phyloP scores from a whole-genome alignment of 305 asterid species.

The Fraxinus nigra region DNA sequence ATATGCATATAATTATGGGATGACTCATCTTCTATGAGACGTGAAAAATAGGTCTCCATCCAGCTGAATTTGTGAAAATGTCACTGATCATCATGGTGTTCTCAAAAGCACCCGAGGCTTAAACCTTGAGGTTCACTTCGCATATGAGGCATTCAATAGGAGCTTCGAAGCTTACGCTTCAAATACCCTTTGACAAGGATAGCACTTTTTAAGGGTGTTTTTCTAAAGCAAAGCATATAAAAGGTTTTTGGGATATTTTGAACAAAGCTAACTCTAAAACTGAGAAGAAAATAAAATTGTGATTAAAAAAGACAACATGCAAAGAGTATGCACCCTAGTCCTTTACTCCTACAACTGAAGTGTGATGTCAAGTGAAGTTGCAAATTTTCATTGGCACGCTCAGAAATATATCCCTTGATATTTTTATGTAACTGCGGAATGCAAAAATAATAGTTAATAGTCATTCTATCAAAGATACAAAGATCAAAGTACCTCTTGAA shows the following conservation, averaged over 20 bases:
- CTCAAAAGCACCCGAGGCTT: not conserved
- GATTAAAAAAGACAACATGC: not conserved
- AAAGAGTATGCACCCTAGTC: not conserved
- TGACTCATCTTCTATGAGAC: not conserved
- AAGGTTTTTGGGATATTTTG: not conserved
- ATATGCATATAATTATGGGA: not conserved
- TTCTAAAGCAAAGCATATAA: not conserved
- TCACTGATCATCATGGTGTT: not conserved
- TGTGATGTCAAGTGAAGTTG: not conserved
- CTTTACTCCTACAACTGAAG: not conserved
- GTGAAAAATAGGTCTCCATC: not conserved
- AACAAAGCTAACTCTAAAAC: not conserved
- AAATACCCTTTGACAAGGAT: not conserved
- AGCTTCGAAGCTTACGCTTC: not conserved
- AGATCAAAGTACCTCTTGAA: conserved; percentile 56
- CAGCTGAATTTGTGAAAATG: not conserved
- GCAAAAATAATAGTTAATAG: not conserved
- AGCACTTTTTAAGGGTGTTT: not conserved
- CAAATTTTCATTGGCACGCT: not conserved
- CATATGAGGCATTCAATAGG: not conserved
- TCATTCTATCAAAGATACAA: not conserved
- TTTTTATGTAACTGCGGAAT: not conserved
- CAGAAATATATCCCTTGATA: not conserved
- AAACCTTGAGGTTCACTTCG: not conserved
- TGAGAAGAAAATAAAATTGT: not conserved